phyloP scores from a whole-genome alignment of 2,329 filamentous ascomycete species.

The Clarireedia sp. region DNA sequence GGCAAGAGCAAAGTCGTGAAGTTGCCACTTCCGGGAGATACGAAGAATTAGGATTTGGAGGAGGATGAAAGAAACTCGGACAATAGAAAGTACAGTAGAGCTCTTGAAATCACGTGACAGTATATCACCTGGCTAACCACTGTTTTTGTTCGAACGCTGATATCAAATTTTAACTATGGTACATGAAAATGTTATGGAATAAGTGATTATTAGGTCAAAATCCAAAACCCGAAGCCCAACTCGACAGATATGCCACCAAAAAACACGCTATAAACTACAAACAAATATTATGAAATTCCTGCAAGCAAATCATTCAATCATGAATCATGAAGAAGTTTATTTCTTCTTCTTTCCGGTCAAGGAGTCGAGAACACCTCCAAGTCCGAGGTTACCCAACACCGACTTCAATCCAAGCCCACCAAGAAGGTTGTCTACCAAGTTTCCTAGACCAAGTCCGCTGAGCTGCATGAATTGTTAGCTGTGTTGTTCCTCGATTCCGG shows the following conservation, averaged over 20 bases:
- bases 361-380: slow-evolving; percentile 39
- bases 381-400: slow-evolving; percentile 65
- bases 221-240: background rate
- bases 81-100: too few species aligned
- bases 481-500: background rate
- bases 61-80: too few species aligned
- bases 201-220: too few species aligned
- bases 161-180: slow-evolving; percentile 2
- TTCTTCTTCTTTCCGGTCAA: slow-evolving; percentile 39
- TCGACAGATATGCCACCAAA: background rate
- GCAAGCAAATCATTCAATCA: background rate
- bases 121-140: too few species aligned
- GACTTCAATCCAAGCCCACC: slow-evolving; percentile 70
- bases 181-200: background rate
- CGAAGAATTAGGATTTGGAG: background rate
- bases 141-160: background rate
- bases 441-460: slow-evolving; percentile 71
- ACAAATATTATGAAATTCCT: slow-evolving; percentile 3
- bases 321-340: background rate
- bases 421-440: slow-evolving; percentile 69
- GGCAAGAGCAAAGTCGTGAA: background rate
- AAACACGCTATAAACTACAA: slow-evolving; percentile 4
- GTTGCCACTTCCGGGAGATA: background rate
- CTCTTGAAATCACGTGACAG: too few species aligned
- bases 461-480: slow-evolving; percentile 6